Base-by-base conservation (phyloP, 352 stramenopile genomes). In the Thraustotheca clavata region DNA sequence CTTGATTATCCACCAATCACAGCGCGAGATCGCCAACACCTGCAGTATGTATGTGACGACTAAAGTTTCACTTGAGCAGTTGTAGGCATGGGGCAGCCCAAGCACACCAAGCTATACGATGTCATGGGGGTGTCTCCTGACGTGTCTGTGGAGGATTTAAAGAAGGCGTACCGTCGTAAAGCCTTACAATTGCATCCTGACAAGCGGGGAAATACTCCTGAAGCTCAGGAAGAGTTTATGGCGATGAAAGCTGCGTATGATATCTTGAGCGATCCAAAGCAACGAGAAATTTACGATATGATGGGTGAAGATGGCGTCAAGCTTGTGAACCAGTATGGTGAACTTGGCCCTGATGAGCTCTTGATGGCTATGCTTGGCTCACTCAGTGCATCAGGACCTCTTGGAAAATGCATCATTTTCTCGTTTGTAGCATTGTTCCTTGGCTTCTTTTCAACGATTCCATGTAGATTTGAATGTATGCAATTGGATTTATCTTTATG, bases 161-260 rank as follows among this genome's bases (percentile, higher is more conserved):
- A 96, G 71, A 96, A 96, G 69, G 89, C 91, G 14, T 98, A 97
- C 69, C 74, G 83, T 39, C 83, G 82, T 62, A 88, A 91, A 70
- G 91, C 91, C 54, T 74, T 98, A 36, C 92, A 96, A 71, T 87
- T 96, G 38, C 92, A 98, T 59, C 92, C 92, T 2, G 84, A 93
- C 63, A 90, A 90, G 74, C 89, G 81, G 34, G 81, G 81, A 57
- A 90, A 90, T 69, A 87, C 81, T 49, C 77, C 77, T 6, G 81
- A 90, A 69, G 74, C 74, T n/a, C 81, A 90, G 67, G 81, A 90
- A n/a, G 81, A 88, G 61, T 98, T 98, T 70, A 94, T 86, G 34
- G 74, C 77, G 35, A 90, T 98, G 69, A 96, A 96, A 63, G 60
- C 91, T 61, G 94, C 94, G 20, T 98, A 97, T 71, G 91, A 98